phyloP scores from a whole-genome alignment of 495 filamentous ascomycete genomes.

The Penicillium tannophilum region DNA sequence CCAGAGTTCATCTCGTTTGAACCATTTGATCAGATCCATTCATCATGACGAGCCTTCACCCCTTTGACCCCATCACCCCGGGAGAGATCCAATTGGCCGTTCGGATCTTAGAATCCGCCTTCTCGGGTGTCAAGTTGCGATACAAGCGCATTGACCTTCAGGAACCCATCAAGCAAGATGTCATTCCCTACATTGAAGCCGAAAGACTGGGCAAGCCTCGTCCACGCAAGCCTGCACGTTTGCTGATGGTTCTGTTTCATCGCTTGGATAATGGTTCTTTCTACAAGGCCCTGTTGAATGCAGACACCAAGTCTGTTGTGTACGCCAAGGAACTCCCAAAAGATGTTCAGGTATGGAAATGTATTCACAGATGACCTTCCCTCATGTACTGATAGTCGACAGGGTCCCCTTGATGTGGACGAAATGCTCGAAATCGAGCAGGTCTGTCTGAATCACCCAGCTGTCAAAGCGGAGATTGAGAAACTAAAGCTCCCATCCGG shows the following conservation, averaged over 20 bases:
- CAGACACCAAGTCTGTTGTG: slow-evolving; percentile 40
- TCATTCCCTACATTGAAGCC: slow-evolving; percentile 45
- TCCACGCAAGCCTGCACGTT: slow-evolving; percentile 38
- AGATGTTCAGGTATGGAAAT: slow-evolving; percentile 36
- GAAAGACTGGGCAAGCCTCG: slow-evolving; percentile 37
- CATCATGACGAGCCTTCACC: slow-evolving; percentile 38
- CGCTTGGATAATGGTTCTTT: slow-evolving; percentile 45
- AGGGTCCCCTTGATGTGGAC: slow-evolving; percentile 44
- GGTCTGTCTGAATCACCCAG: slow-evolving; percentile 40
- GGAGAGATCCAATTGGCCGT: slow-evolving; percentile 46
- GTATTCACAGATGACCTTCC: not conserved
- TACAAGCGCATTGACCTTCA: slow-evolving; percentile 50
- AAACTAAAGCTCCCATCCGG: slow-evolving; percentile 44
- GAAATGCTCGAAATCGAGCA: slow-evolving; percentile 47
- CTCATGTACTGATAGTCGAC: not conserved
- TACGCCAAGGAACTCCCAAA: slow-evolving; percentile 44
- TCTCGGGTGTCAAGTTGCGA: slow-evolving; percentile 42
- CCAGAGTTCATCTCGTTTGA: not conserved
- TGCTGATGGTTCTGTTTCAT: slow-evolving; percentile 45
- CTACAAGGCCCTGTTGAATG: slow-evolving; percentile 47
- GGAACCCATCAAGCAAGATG: slow-evolving; percentile 45
- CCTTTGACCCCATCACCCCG: slow-evolving; percentile 46
- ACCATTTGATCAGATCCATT: not conserved
- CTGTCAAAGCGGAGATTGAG: slow-evolving; percentile 46
- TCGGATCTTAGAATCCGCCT: slow-evolving; percentile 40